phyloP scores from a whole-genome alignment of 345 rosid species.

The Zanthoxylum bungeanum region DNA sequence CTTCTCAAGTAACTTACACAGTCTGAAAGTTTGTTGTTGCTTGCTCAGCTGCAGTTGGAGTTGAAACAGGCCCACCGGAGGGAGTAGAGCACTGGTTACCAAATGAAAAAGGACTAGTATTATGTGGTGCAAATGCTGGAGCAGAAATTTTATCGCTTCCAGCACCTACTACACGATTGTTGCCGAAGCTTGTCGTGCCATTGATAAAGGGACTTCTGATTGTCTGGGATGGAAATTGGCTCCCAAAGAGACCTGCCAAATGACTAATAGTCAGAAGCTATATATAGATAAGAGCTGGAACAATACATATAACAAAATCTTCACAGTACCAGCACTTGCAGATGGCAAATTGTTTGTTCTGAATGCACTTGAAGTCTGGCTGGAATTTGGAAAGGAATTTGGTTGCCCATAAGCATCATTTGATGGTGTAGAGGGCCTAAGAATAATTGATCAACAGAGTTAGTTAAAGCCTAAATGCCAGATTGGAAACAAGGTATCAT shows the following conservation, averaged over 20 bases:
- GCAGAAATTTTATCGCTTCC: slow-evolving; percentile 21
- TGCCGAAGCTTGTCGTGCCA: slow-evolving; percentile 22
- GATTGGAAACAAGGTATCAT: slow-evolving; percentile 10
- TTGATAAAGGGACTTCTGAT: slow-evolving; percentile 19
- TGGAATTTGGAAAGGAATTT: slow-evolving; percentile 35
- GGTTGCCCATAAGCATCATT: slow-evolving; percentile 44
- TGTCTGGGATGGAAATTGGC: slow-evolving; percentile 25
- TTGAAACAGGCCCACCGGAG: slow-evolving; percentile 11
- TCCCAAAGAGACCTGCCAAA: slow-evolving; percentile 24
- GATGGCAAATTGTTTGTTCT: slow-evolving; percentile 19
- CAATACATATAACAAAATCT: slow-evolving; percentile 2
- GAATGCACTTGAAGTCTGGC: slow-evolving; percentile 36
- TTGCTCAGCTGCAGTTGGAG: slow-evolving; percentile 22
- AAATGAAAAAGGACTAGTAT: slow-evolving; percentile 18
- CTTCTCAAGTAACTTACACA: slow-evolving; percentile 42
- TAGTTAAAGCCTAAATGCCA: not conserved
- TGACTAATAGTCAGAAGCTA: slow-evolving; percentile 21
- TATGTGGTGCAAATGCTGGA: slow-evolving; percentile 19
- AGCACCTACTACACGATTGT: slow-evolving; percentile 16
- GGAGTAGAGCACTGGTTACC: slow-evolving; percentile 11
- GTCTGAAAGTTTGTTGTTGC: slow-evolving; percentile 17
- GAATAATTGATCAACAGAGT: slow-evolving; percentile 14
- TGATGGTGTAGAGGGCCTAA: slow-evolving; percentile 33
- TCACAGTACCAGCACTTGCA: slow-evolving; percentile 25
- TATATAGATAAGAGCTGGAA: not conserved